These are phyloP conservation scores for Euphorbia tirucalli DNA, from an alignment of 345 rosid species.

Conservation along the genomic window DNA sequence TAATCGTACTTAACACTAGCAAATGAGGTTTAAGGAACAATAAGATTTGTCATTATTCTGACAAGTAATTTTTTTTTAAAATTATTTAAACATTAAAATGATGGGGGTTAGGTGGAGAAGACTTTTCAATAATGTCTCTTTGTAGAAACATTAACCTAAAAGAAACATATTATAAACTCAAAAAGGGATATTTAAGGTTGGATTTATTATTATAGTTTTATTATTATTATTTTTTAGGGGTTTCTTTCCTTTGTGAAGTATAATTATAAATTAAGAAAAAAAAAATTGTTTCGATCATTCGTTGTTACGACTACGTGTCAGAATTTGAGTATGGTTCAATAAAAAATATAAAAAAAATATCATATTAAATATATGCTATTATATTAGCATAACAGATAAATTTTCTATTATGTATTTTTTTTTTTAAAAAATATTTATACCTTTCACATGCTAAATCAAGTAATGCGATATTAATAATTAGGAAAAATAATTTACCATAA, in stretches of 20 bases:
- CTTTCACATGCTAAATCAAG: not conserved
- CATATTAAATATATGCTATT: not conserved
- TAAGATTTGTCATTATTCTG: not conserved
- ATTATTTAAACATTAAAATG: not conserved
- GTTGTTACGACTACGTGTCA: not conserved
- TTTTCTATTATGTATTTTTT: no score
- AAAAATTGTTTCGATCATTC: not conserved
- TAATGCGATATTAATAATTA: no score
- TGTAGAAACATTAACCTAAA: not conserved
- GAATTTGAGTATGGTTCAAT: not conserved
- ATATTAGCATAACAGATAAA: no score
- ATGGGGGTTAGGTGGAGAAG: slow-evolving; percentile 5
- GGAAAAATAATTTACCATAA: no score
- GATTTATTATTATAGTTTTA: not conserved
- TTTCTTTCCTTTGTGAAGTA: no score
- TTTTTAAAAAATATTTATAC: not conserved
- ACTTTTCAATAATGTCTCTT: not conserved
- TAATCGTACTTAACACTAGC: not conserved
- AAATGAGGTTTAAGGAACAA: not conserved
- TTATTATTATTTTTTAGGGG: not conserved
- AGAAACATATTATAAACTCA: not conserved
- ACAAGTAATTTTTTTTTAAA: not conserved
- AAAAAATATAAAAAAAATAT: not conserved
- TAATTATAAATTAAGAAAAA: not conserved
- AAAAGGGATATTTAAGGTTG: not conserved